These are phyloP conservation scores for Leucogyrophana mollusca DNA, from an alignment of 768 basidiomycete species.

Conservation along the genomic window DNA sequence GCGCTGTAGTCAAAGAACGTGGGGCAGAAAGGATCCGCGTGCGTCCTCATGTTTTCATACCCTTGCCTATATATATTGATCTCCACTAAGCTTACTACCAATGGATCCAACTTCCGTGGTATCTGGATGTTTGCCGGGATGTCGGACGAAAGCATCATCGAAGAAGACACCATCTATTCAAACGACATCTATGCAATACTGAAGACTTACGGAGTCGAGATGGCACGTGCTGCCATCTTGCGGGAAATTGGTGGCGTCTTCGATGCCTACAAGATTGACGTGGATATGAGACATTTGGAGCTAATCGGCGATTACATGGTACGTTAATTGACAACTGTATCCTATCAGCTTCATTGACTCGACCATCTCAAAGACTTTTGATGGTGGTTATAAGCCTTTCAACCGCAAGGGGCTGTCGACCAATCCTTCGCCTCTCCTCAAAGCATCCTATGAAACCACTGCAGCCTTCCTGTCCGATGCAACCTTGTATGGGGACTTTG, in stretches of 20 bases:
- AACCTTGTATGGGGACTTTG: conserved; percentile 92
- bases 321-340: conserved; percentile 22
- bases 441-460: conserved; percentile 97
- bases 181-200: conserved; percentile 95
- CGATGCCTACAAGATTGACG: conserved; percentile 92
- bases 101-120: conserved; percentile 90
- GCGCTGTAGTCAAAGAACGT: conserved; percentile 51
- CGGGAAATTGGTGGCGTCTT: conserved; percentile 92
- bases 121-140: conserved; percentile 76
- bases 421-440: conserved; percentile 92
- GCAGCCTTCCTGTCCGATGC: conserved; percentile 93
- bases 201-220: conserved; percentile 94
- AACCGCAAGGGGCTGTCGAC: conserved; percentile 93
- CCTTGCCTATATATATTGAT: not conserved
- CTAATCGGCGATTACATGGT: conserved; percentile 99
- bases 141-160: conserved; percentile 56
- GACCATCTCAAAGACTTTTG: conserved; percentile 73
- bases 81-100: conserved; percentile 67
- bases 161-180: conserved; percentile 81
- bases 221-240: conserved; percentile 88
- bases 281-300: conserved; percentile 90
- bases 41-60: conserved; percentile 10
- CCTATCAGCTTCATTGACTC: not conserved
- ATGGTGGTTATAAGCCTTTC: conserved; percentile 97
- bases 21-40: conserved; percentile 49